Evolutionary conservation across 768 basidiomycete species (phyloP), one percentile per base, ranked within the genome.

Genomic region (Chiua virens): DNA sequence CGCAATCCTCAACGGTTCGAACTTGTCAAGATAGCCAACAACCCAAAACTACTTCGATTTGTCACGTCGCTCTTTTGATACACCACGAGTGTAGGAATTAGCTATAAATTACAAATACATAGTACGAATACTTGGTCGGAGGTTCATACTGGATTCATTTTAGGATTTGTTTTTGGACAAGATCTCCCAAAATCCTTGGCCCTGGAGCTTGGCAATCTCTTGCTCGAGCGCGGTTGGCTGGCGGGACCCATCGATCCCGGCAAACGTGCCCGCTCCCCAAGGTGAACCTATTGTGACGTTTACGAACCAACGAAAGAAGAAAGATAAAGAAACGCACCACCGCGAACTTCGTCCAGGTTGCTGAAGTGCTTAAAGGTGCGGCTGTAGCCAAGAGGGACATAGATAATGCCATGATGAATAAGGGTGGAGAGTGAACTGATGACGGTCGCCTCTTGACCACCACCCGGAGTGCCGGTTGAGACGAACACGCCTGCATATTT

Each of bases 401-500:
- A 88, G 64, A 79, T 70, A 25, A 87, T 79, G 18, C 88, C 89
- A 50, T 90, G 87, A 65, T 93, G 89, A 8, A 75, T 65, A 48
- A 92, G 61, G 38, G 85, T 81, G 46, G 79, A 79, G 64, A 89
- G 61, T 32, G 72, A 61, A 46, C 61, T 75, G 32, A 83, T 56
- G 41, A 72, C 75, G 5, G 86, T 87, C 5, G 74, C 53, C 60
- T 86, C 87, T 58, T 93, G 91, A n/a, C 92, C 92, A 52, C 91
- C 89, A 48, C 90, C 89, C 11, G 75, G 81, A n/a, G 76, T 73
- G 1, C 77, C 86, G 1, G 87, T 85, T 21, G 85, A 86, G 42
- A 89, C 81, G 73, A 92, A 93, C 37, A 83, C 71, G 14, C 83
- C 77, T 3, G 79, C 91, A 57, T 81, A 85, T 68, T 94, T 95